Percentiles rank a stretch among this genome's conserved stretches.
Conservation (phyloP, 176 grass and related monocot genomes). For the Triticum timopheevii region DNA sequence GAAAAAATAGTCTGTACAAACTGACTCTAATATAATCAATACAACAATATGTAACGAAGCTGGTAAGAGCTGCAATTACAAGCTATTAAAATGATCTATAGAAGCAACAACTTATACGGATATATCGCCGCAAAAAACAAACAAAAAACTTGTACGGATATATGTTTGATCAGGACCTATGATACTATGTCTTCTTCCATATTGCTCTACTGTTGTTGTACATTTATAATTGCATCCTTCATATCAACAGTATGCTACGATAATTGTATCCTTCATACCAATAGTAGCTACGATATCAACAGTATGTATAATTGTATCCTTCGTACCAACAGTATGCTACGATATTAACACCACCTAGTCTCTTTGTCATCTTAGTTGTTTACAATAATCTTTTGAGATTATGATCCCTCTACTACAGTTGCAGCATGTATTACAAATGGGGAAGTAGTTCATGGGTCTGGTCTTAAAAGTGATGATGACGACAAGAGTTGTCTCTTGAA, state of each 20-base stretch:
- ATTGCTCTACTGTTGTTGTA: too few species aligned
- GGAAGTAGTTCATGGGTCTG: conserved; percentile 55
- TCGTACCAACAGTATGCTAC: not conserved
- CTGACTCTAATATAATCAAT: not conserved
- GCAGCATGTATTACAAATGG: conserved; percentile 34
- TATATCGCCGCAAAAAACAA: too few species aligned
- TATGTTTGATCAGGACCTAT: too few species aligned
- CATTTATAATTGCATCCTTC: too few species aligned
- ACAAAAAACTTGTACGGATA: too few species aligned
- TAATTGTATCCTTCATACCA: too few species aligned
- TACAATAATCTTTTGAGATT: conserved; percentile 21
- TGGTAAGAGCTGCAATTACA: not conserved
- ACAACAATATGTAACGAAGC: not conserved
- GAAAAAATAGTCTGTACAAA: not conserved
- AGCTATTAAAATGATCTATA: not conserved
- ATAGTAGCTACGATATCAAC: too few species aligned
- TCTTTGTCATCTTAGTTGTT: not conserved
- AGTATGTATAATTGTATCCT: not conserved
- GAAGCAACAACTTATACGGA: not conserved
- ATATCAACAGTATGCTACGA: too few species aligned
- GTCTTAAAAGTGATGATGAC: conserved; percentile 81
- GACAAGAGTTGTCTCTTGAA: conserved; percentile 99
- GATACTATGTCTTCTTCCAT: too few species aligned
- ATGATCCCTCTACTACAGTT: conserved; percentile 29
- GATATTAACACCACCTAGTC: not conserved